phyloP scores from a whole-genome alignment of 208 protist genomes.

The Plasmodiophora brassicae region DNA sequence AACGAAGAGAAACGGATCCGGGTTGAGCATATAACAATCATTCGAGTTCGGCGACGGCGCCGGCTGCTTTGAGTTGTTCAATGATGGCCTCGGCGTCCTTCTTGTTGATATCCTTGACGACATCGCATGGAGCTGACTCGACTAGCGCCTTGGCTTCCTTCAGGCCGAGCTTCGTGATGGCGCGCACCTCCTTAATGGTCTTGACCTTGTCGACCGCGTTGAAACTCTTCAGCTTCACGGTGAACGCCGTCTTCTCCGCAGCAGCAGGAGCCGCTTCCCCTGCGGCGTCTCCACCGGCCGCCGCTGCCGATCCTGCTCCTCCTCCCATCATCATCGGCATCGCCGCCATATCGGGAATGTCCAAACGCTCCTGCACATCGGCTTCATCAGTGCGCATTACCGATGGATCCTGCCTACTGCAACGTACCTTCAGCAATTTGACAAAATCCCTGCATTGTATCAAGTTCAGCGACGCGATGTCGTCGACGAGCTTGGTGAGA shows the following conservation, averaged over 20 bases:
- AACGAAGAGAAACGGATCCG: too few species aligned
- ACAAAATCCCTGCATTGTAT: conserved; percentile 31
- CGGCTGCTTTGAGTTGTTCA: conserved; percentile 25
- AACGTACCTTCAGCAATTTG: conserved; percentile 27
- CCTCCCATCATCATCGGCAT: background rate
- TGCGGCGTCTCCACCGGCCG: background rate
- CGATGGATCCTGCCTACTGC: background rate
- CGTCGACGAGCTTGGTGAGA: background rate
- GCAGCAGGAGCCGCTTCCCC: background rate
- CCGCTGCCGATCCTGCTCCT: background rate
- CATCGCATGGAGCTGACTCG: conserved; percentile 37
- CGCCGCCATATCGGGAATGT: conserved; percentile 16
- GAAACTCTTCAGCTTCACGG: conserved; percentile 37
- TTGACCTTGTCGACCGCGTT: conserved; percentile 44
- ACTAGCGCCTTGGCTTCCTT: conserved; percentile 50
- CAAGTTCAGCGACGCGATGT: conserved; percentile 8
- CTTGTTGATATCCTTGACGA: conserved; percentile 40
- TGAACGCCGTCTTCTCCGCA: conserved; percentile 44
- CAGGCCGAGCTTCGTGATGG: conserved; percentile 36
- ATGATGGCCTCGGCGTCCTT: conserved; percentile 44
- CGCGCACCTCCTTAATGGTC: conserved; percentile 42
- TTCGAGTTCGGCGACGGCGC: conserved; percentile 34
- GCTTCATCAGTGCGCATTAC: too few species aligned
- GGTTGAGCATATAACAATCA: too few species aligned
- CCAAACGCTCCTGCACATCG: background rate